A percentile compares a stretch with the other conserved stretches of the same genome.
Evolutionary conservation across 495 filamentous ascomycete species (phyloP).

Genomic region (Xylaria intraflava): DNA sequence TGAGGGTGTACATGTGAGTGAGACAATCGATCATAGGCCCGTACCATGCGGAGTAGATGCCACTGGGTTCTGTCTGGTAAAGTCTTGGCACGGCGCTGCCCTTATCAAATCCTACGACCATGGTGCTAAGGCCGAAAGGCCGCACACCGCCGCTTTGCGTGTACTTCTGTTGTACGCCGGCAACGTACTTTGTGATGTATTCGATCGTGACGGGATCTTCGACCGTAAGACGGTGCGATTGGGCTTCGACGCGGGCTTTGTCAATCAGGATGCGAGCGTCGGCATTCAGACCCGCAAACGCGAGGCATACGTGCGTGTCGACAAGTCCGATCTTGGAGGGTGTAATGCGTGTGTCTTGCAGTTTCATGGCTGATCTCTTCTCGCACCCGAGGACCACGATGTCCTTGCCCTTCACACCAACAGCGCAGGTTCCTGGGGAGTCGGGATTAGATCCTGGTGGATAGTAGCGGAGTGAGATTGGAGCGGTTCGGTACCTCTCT

Average conservation of each 20-base stretch:
- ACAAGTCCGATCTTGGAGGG: constrained; percentile 94
- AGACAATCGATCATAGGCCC: constrained; percentile 14
- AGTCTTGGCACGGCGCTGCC: constrained; percentile 77
- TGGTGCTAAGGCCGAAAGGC: constrained; percentile 94
- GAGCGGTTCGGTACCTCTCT: constrained; percentile 61
- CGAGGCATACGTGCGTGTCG: constrained; percentile 92
- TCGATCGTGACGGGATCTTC: constrained; percentile 96
- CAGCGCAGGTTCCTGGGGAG: constrained; percentile 81
- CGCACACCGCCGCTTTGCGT: constrained; percentile 96
- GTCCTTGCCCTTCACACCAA: constrained; percentile 91
- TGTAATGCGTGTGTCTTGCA: constrained; percentile 98
- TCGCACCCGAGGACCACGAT: constrained; percentile 96
- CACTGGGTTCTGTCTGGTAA: constrained; percentile 96
- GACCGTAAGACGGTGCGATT: constrained; percentile 95
- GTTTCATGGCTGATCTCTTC: constrained; percentile 97
- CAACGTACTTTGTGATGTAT: constrained; percentile 98
- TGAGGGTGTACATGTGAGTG: background rate
- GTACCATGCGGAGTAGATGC: constrained; percentile 97
- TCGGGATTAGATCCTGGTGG: background rate
- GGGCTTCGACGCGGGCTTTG: constrained; percentile 93
- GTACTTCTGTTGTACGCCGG: constrained; percentile 95
- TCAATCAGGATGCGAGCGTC: constrained; percentile 96
- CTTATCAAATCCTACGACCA: constrained; percentile 95
- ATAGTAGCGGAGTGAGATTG: background rate
- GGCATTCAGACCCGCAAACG: constrained; percentile 94